A percentile compares a stretch with the other conserved stretches of the same genome.
Conservation (phyloP, 176 grass and related monocot species). For the Aegilops tauschii region DNA sequence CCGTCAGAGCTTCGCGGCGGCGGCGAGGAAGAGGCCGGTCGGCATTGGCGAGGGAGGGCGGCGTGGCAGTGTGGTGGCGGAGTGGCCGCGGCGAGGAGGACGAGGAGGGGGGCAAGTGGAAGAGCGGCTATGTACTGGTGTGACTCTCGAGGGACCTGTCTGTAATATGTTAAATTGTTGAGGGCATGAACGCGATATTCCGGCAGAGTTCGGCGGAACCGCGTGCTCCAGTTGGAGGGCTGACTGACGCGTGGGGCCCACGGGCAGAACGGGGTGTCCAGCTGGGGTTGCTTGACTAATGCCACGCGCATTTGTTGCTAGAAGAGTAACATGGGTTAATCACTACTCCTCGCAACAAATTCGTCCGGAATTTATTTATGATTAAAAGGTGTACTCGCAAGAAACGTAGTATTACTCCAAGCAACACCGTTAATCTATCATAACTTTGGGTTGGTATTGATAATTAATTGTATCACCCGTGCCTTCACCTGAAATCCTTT, state of each 20-base stretch:
- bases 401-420: no score
- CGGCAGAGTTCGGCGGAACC: neutral
- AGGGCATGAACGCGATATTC: accelerated
- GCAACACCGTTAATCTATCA: no score
- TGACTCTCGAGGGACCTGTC: accelerated
- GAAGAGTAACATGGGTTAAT: neutral
- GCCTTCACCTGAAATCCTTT: no score
- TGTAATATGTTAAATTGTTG: accelerated
- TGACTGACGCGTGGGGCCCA: constrained; percentile 21
- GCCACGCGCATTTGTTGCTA: neutral
- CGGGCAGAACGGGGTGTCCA: neutral
- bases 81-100: constrained; percentile 25
- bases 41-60: constrained; percentile 31
- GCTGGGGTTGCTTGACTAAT: constrained; percentile 40
- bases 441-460: no score
- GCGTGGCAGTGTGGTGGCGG: neutral
- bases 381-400: neutral
- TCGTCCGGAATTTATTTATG: neutral
- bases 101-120: constrained; percentile 25
- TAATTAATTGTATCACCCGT: no score
- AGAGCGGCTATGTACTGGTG: neutral
- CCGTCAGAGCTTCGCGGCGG: neutral
- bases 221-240: constrained; percentile 21
- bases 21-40: neutral
- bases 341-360: neutral